These are phyloP conservation scores for Cercospora janseana DNA, from an alignment of 2,329 filamentous ascomycete species.

Conservation along the genomic window DNA sequence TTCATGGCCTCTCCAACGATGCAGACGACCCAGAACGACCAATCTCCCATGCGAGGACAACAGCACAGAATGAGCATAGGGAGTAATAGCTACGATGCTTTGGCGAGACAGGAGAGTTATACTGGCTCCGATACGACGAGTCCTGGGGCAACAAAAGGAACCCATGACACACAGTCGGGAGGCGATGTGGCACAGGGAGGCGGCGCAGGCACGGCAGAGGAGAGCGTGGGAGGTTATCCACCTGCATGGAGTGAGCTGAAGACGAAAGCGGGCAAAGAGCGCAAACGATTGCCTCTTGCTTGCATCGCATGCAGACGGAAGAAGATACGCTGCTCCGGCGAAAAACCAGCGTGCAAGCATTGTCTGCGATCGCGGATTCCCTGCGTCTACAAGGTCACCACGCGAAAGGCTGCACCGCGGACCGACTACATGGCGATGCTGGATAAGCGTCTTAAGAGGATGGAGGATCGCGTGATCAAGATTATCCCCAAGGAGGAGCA, in stretches of 20 bases:
- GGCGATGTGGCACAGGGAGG: constrained; percentile 18
- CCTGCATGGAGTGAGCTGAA: constrained; percentile 55
- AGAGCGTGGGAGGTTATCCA: constrained; percentile 16
- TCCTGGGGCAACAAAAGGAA: constrained; percentile 23
- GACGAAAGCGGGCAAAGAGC: constrained; percentile 81
- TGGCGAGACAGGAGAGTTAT: constrained; percentile 30
- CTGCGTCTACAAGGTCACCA: constrained; percentile 96
- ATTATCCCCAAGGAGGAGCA: constrained; percentile 85
- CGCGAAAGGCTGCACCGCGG: constrained; percentile 85
- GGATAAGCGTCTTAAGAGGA: constrained; percentile 89
- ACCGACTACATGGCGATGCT: constrained; percentile 99
- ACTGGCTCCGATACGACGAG: constrained; percentile 35
- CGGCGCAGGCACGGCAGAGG: constrained; percentile 18
- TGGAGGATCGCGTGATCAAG: constrained; percentile 98
- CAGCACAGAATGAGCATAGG: constrained; percentile 33
- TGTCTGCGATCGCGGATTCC: constrained; percentile 88
- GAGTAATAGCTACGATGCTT: constrained; percentile 29
- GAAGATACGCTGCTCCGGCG: constrained; percentile 96
- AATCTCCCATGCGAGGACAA: constrained; percentile 25
- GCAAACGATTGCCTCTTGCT: constrained; percentile 85
- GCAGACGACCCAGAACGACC: constrained; percentile 14
- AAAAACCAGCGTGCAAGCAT: constrained; percentile 97
- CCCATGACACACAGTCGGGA: constrained; percentile 12
- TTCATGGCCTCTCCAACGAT: constrained; percentile 21
- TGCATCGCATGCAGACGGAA: constrained; percentile 95